These are phyloP conservation scores for Cystofilobasidium capitatum DNA, from an alignment of 768 basidiomycete species.

Conservation along the genomic window DNA sequence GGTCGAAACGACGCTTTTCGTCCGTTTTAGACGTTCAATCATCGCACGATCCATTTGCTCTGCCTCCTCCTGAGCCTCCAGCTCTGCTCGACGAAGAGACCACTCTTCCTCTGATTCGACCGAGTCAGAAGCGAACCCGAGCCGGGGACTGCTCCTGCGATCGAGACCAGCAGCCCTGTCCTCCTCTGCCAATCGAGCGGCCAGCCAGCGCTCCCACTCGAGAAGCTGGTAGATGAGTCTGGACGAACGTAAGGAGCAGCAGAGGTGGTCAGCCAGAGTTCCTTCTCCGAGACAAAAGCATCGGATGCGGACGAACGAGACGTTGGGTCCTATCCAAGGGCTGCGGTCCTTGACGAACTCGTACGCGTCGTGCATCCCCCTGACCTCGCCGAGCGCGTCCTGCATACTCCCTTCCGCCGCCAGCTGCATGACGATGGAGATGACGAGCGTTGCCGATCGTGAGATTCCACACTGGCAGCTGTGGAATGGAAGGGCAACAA, in stretches of 20 bases:
- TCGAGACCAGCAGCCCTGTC: constrained; percentile 30
- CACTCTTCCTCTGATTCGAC: constrained; percentile 29
- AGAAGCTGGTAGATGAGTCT: constrained; percentile 88
- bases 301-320: constrained; percentile 60
- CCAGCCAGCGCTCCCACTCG: constrained; percentile 66
- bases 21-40: constrained; percentile 10
- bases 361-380: constrained; percentile 82
- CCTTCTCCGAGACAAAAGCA: background rate
- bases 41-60: constrained; percentile 26
- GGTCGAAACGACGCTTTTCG: background rate
- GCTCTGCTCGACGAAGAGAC: constrained; percentile 28
- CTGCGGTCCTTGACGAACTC: constrained; percentile 81
- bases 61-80: constrained; percentile 27
- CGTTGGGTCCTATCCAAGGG: constrained; percentile 80
- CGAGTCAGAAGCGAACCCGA: constrained; percentile 34
- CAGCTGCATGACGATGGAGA: constrained; percentile 89
- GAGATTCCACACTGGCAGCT: constrained; percentile 93
- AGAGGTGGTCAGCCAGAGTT: too few relatives aligned
- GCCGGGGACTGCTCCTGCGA: constrained; percentile 26
- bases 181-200: constrained; percentile 28
- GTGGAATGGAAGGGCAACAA: constrained; percentile 25
- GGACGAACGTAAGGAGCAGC: constrained; percentile 18
- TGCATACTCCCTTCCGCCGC: constrained; percentile 55
- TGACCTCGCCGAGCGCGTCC: constrained; percentile 29
- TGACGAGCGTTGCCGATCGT: constrained; percentile 77